phyloP scores from a whole-genome alignment of 1,139 yeast species.

The Yamadazyma trypodendri region DNA sequence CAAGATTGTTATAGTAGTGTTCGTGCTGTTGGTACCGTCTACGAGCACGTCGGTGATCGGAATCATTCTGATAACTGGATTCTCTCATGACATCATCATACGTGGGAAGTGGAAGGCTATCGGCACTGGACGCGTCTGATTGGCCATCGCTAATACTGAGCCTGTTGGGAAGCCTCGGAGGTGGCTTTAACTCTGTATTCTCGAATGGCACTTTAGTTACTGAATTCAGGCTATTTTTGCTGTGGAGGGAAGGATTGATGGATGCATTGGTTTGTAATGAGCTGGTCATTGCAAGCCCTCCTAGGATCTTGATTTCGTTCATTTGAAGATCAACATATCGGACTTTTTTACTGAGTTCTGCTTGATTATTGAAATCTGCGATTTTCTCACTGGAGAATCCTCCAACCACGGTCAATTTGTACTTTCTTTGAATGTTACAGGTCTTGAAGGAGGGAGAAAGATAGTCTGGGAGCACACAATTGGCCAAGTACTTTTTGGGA shows the following conservation, averaged over 20 bases:
- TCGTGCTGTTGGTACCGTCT: constrained; percentile 40
- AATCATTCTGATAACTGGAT: constrained; percentile 24
- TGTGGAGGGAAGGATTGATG: constrained; percentile 3
- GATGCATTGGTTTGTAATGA: constrained; percentile 14
- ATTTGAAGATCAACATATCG: constrained; percentile 33
- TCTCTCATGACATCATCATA: constrained; percentile 38
- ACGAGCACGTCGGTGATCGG: constrained; percentile 30
- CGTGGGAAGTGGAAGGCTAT: constrained; percentile 27
- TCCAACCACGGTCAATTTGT: constrained; percentile 42
- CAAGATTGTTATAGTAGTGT: constrained; percentile 29
- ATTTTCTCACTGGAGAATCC: constrained; percentile 43
- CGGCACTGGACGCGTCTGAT: constrained; percentile 7
- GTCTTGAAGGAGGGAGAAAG: constrained; percentile 56
- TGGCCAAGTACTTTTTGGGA: constrained; percentile 38
- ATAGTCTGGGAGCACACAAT: constrained; percentile 48
- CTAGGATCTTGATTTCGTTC: constrained; percentile 38
- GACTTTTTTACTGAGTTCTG: constrained; percentile 22
- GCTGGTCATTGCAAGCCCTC: constrained; percentile 39
- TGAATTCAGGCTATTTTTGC: constrained; percentile 2
- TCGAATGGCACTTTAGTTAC: not conserved
- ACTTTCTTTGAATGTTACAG: constrained; percentile 55
- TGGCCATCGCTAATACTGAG: not conserved
- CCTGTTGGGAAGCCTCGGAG: constrained; percentile 5
- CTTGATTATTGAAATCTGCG: constrained; percentile 19
- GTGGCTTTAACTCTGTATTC: not conserved